phyloP scores from a whole-genome alignment of 78 protist species.

The Bodo saltans region DNA sequence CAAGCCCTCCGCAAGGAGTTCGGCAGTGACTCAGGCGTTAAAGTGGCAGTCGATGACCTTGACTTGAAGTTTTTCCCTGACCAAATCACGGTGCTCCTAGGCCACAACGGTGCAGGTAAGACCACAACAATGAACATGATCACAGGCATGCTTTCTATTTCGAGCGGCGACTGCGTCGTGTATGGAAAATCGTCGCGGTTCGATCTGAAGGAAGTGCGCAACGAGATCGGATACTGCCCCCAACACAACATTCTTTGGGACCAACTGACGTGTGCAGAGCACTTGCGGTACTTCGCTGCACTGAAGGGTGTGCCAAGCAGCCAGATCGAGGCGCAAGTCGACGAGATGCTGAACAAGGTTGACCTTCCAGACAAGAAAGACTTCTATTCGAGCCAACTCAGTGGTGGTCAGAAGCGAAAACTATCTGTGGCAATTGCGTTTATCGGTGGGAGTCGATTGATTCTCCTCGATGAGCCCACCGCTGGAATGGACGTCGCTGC shows the following conservation, averaged over 20 bases:
- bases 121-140: slow-evolving; percentile 67
- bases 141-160: slow-evolving; percentile 67
- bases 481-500: slow-evolving; percentile 1
- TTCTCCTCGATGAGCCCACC: slow-evolving; percentile 34
- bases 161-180: slow-evolving; percentile 29
- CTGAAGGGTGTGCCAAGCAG: slow-evolving; percentile 39
- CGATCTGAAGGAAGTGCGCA: slow-evolving; percentile 34
- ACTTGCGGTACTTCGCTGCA: slow-evolving; percentile 7
- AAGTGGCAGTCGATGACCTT: not conserved
- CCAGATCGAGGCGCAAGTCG: slow-evolving; percentile 15
- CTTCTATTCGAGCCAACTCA: slow-evolving; percentile 9
- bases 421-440: slow-evolving; percentile 69
- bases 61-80: not conserved
- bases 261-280: slow-evolving; percentile 21
- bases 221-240: slow-evolving; percentile 35
- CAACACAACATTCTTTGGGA: slow-evolving; percentile 45
- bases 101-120: slow-evolving; percentile 91
- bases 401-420: slow-evolving; percentile 87
- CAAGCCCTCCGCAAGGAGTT: not conserved
- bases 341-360: slow-evolving; percentile 26
- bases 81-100: slow-evolving; percentile 36
- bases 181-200: slow-evolving; percentile 30
- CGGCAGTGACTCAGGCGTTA: not conserved
- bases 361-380: slow-evolving; percentile 14
- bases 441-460: slow-evolving; percentile 62